phyloP scores from a whole-genome alignment of 208 protist species.

The Crithidia acanthocephali region DNA sequence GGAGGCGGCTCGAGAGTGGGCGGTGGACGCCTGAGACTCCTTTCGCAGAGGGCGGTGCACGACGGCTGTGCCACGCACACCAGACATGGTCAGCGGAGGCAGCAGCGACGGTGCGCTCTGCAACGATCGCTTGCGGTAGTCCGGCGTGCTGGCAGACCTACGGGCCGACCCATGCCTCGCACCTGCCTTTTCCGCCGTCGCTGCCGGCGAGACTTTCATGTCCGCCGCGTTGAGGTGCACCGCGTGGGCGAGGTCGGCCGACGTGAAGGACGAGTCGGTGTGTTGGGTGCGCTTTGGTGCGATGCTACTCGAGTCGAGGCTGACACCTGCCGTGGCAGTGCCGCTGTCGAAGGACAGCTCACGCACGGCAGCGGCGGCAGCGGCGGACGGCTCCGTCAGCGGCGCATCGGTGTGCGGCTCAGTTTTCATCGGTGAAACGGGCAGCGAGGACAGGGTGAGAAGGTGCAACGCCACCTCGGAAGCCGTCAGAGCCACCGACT shows the following conservation, averaged over 20 bases:
- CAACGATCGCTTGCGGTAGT: background rate
- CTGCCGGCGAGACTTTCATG: too few species aligned
- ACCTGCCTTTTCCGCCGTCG: too few species aligned
- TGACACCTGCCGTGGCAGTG: background rate
- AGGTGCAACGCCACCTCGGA: background rate
- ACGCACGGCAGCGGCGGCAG: background rate
- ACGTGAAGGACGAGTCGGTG: too few species aligned
- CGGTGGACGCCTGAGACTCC: background rate
- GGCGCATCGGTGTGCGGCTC: background rate
- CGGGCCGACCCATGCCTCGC: too few species aligned
- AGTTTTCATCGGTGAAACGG: background rate
- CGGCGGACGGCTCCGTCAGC: background rate
- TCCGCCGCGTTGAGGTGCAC: background rate
- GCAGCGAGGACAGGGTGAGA: background rate
- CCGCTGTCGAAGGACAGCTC: background rate
- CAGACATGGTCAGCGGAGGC: background rate
- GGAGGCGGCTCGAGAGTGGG: background rate
- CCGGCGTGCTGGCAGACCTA: too few species aligned
- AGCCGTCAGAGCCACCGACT: background rate
- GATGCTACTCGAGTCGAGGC: background rate
- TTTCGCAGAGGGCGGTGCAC: background rate
- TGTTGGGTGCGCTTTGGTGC: too few species aligned
- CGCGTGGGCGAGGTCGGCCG: background rate
- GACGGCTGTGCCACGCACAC: background rate
- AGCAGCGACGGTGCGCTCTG: background rate